A percentile compares a stretch with the other conserved stretches of the same genome.
Evolutionary conservation across 768 basidiomycete species (phyloP).

Genomic region (Melanogaster broomeanus): DNA sequence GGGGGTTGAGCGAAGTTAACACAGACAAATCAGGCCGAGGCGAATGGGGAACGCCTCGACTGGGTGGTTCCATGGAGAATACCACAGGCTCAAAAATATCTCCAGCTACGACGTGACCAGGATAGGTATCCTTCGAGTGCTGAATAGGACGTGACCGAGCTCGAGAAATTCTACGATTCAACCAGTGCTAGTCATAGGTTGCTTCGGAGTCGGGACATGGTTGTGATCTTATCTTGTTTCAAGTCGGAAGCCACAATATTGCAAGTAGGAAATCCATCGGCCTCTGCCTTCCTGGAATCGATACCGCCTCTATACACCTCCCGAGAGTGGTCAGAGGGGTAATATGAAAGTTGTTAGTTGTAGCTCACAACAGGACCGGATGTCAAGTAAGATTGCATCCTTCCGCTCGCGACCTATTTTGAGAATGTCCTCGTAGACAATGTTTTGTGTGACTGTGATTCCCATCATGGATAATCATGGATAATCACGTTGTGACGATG

Average conservation of each 20-base stretch:
- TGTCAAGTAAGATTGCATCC: constrained; percentile 39
- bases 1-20: constrained; percentile 42
- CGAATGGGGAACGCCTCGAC: constrained; percentile 13
- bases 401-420: constrained; percentile 31
- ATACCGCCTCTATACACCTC: constrained; percentile 32
- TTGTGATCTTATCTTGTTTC: constrained; percentile 25
- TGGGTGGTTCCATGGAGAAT: constrained; percentile 35
- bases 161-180: constrained; percentile 51
- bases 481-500: too few species aligned
- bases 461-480: not conserved
- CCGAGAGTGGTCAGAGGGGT: not conserved
- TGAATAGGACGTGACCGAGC: constrained; percentile 59
- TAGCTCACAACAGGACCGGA: constrained; percentile 40
- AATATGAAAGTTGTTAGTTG: too few species aligned
- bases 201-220: too few species aligned
- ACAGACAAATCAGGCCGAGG: constrained; percentile 25
- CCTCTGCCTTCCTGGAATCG: constrained; percentile 36
- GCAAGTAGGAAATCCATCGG: constrained; percentile 38
- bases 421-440: constrained; percentile 22
- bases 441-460: not conserved
- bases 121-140: constrained; percentile 50
- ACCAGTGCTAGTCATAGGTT: too few species aligned
- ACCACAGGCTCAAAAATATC: constrained; percentile 49
- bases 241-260: constrained; percentile 38
- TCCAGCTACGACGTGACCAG: constrained; percentile 52